Evolutionary conservation across 306 rosid species (phyloP), one percentile per base, ranked within the genome.

Genomic region (Gynostemma pentaphyllum): DNA sequence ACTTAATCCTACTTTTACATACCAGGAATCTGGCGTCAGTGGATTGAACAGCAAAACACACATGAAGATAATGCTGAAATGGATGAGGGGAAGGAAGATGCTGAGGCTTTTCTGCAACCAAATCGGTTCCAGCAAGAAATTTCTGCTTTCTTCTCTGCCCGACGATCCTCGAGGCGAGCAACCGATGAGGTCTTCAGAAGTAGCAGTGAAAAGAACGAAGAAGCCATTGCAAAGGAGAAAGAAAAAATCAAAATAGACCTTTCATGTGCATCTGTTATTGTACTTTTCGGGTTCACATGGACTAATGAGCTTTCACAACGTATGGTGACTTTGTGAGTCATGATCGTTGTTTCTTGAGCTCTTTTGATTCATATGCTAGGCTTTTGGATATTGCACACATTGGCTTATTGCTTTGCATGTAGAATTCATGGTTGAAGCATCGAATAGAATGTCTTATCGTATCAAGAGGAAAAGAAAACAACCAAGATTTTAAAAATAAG

Each of bases 61-160:
- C 72, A 52, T 81, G 86, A 81, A 81, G 61, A 32, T 74, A 70
- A 40, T 81, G 78, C 82, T 81, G 28, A 81, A 81, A 66, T 81
- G 86, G 86, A 81, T 81, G 83, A 72, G 86, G 44, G 86, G 86
- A 45, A 74, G 83, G 72, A 75, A 78, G 70, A 78, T 81, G 82
- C 74, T 81, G 68, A 72, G 66, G 74, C 70, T 75, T 64, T 61
- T 72, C 41, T 71, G 78, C 73, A 62, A 62, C 73, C 80, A 66
- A 8, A 71, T 72, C 53, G 86, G 86, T 49, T 81, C 82, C 13
- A 77, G 28, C 74, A 81, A 81, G 75, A 77, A 69, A 55, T 81
- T 77, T 74, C 59, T 81, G 62, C 52, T 81, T 19, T 59, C 49
- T 42, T 48, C 74, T 6, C 56, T 56, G 62, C 78, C 72, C 1